Base-by-base conservation (phyloP, 805 yeast genomes). In the Teunomyces tritomae region DNA sequence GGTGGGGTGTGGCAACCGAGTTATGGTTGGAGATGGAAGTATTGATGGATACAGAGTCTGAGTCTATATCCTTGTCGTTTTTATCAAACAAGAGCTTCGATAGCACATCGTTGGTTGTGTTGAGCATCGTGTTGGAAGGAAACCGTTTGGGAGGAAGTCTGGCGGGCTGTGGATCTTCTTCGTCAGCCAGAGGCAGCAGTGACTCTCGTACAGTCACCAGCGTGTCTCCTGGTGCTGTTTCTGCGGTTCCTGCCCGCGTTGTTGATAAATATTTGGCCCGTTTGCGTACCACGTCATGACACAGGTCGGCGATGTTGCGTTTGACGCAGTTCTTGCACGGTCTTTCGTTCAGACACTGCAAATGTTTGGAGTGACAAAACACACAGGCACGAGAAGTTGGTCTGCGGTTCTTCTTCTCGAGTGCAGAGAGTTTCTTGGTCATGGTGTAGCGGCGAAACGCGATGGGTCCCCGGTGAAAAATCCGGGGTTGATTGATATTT, bases 311-410 rank as follows among this genome's bases (percentile, higher is more conserved):
- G n/a, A 80, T 61, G 17, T 80, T 79, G 48, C 91, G 64, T 59
- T 85, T 85, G 16, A 73, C 56, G 64, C 94, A 86, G 59, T 86
- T 86, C 53, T 75, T 75, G 57, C 92, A 86, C 0, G 94, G 92
- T 48, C 94, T 67, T 26, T 76, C 72, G 48, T 77, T 67, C 51
- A 85, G 87, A 62, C 92, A 86, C 55, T 85, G 91, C 10, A 86
- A 70, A 57, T 85, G 94, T 53, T 86, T 86, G 24, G 74, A 65
- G 58, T 85, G 89, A 62, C 92, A 86, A 59, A 84, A 84, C 14
- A 74, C 74, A 58, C 94, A 86, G 1, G 92, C 94, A 40, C 85
- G 74, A 7, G 79, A 67, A 1, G 85, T 82, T 4, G 90, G 89
- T 53, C 74, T 80, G 39, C 92, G 64, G 33, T 64, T 68, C 36